Conservation (phyloP, 345 rosid genomes). For the Orychophragmus violaceus region DNA sequence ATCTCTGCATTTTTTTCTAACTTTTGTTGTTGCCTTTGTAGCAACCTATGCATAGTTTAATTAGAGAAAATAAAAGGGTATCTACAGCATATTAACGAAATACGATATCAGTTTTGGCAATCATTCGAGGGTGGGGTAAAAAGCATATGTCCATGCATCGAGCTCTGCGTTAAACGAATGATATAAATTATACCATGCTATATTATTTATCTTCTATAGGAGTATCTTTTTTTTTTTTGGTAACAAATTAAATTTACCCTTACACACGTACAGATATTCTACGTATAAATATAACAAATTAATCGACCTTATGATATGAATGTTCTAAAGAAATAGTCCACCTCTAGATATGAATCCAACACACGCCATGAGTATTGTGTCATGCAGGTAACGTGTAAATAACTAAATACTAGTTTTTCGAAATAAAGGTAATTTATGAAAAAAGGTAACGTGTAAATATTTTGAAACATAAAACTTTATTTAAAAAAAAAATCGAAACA, state of each 20-base stretch:
- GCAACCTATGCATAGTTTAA: conserved; percentile 10
- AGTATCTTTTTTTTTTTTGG: too few species aligned
- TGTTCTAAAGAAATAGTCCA: neutral
- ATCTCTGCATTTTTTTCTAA: neutral
- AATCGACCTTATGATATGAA: neutral
- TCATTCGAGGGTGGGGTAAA: conserved; percentile 26
- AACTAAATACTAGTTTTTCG: neutral
- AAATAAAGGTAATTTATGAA: neutral
- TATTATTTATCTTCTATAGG: neutral
- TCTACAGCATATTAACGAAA: conserved; percentile 1
- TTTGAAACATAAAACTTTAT: too few species aligned
- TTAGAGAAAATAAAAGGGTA: too few species aligned
- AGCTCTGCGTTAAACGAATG: conserved; percentile 23
- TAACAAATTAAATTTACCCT: too few species aligned
- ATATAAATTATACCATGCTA: neutral
- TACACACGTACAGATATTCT: neutral
- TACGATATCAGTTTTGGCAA: conserved; percentile 15
- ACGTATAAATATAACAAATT: neutral
- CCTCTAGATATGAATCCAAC: neutral
- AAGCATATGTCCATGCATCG: conserved; percentile 30
- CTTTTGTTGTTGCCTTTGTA: conserved; percentile 9
- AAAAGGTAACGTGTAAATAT: too few species aligned
- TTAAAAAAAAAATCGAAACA: too few species aligned
- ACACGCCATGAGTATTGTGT: too few species aligned
- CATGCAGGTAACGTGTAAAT: neutral